phyloP scores from a whole-genome alignment of 768 basidiomycete species.

The Boletellus ananiceps region DNA sequence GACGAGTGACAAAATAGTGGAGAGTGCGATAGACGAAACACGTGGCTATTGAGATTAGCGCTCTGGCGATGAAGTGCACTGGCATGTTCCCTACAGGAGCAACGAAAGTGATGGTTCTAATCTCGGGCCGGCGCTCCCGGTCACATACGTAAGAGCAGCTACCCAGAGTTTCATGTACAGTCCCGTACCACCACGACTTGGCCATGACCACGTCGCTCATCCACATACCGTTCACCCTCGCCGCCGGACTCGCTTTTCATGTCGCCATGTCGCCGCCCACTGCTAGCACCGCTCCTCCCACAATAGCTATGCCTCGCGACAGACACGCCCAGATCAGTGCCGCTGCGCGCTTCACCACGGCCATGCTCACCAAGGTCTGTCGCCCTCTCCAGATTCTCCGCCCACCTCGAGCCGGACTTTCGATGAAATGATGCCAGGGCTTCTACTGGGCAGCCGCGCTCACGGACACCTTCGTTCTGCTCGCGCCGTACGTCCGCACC shows the following conservation, averaged over 20 bases:
- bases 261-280: conserved; percentile 41
- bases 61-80: too few relatives aligned
- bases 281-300: neutral
- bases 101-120: neutral
- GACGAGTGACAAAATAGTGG: too few relatives aligned
- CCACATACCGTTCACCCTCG: conserved; percentile 42
- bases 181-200: neutral
- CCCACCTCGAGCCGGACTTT: neutral
- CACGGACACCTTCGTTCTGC: conserved; percentile 5
- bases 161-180: neutral
- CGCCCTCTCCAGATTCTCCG: neutral
- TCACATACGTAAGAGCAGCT: neutral
- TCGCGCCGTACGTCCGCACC: conserved; percentile 6
- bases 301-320: conserved; percentile 7
- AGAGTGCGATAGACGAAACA: too few relatives aligned
- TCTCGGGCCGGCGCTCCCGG: neutral
- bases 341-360: conserved; percentile 7
- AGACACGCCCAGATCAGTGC: conserved; percentile 14
- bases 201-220: conserved; percentile 22
- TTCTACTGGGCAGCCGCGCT: conserved; percentile 15
- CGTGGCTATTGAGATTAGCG: too few relatives aligned
- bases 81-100: too few relatives aligned
- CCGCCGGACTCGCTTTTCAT: conserved; percentile 42
- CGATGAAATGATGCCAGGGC: conserved; percentile 3
- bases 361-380: conserved; percentile 16